Evolutionary conservation across 257 asterid genomes (phyloP), one percentile per base, ranked within the genome.

Genomic region (Jacaranda mimosifolia): DNA sequence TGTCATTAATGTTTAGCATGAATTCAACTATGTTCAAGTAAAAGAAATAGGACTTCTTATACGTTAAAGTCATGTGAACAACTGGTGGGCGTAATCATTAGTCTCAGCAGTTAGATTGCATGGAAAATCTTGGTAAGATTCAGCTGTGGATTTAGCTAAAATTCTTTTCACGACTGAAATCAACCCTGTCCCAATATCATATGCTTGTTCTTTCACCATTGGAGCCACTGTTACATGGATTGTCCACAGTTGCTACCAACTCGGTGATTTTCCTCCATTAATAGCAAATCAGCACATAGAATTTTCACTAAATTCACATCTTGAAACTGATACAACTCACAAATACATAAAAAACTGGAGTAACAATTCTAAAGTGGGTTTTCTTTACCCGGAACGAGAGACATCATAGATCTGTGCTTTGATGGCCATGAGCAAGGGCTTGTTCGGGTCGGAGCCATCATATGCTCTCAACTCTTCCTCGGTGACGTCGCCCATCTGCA

Each of bases 341-440:
- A 45, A 68, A 43, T 56, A 66, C 4, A 68, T 26, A 52, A 40
- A 21, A 63, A 32, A 63, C 49, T 4, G 58, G 43, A 75, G 35
- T 4, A 63, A 9, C 53, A 40, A 32, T 42, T 26, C 6, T 17
- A 36, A 21, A 66, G 55, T 6, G n/a, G 38, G 62, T 56, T 39
- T 0, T 65, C 11, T 42, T 82, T 73, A 94, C 98, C 97, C 89
- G 42, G 98, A 95, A 57, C 93, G 94, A 19, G 99, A 92, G 39
- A 95, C 98, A 42, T 92, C 97, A 38, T 91, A 95, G 90, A 95
- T 93, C 86, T 92, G 94, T 51, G 94, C 97, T 81, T 88, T 95
- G 77, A 92, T 91, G 21, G 98, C 95, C 93, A 95, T 93, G 80
- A 95, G 92, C 73, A 95, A 83, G 56, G 99, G 98, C 82, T 89